Evolutionary conservation across 192 early-diverging fungal species (phyloP).

Genomic region (Coemansia sp.): DNA sequence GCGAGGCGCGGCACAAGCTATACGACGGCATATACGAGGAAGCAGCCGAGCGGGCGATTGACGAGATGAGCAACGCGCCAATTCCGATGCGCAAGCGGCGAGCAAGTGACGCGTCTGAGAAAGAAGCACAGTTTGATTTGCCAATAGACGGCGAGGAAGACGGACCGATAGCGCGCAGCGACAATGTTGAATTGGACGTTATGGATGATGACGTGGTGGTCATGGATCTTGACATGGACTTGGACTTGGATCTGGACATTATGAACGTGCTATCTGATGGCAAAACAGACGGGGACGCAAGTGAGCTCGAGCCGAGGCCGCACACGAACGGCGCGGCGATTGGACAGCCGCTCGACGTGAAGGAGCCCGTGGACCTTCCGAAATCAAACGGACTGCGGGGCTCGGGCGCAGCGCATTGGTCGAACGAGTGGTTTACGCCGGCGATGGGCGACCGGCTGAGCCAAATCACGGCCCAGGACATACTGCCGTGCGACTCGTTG

Average conservation of each 20-base stretch:
- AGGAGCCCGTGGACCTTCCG: conserved; percentile 23
- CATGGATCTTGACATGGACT: conserved; percentile 39
- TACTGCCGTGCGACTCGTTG: conserved; percentile 48
- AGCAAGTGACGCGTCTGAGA: conserved; percentile 10
- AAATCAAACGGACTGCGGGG: conserved; percentile 50
- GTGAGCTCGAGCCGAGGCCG: neutral
- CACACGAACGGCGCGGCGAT: neutral
- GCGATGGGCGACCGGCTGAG: conserved; percentile 39
- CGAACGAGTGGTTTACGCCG: conserved; percentile 45
- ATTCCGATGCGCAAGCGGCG: conserved; percentile 21
- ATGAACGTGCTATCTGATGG: neutral
- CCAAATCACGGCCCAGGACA: conserved; percentile 38
- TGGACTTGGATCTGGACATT: conserved; percentile 20
- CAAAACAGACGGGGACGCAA: neutral
- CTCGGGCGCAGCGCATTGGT: conserved; percentile 39
- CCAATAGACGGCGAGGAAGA: neutral
- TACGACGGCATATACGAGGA: conserved; percentile 35
- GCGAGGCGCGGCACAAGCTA: conserved; percentile 27
- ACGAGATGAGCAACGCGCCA: conserved; percentile 45
- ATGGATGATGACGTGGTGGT: conserved; percentile 47
- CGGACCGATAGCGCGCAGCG: neutral
- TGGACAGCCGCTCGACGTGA: conserved; percentile 1
- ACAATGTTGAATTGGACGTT: conserved; percentile 14
- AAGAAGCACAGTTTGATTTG: conserved; percentile 8
- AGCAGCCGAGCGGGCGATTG: conserved; percentile 29